Conservation (phyloP, 2,329 filamentous ascomycete genomes). For the Alternaria consortialis region DNA sequence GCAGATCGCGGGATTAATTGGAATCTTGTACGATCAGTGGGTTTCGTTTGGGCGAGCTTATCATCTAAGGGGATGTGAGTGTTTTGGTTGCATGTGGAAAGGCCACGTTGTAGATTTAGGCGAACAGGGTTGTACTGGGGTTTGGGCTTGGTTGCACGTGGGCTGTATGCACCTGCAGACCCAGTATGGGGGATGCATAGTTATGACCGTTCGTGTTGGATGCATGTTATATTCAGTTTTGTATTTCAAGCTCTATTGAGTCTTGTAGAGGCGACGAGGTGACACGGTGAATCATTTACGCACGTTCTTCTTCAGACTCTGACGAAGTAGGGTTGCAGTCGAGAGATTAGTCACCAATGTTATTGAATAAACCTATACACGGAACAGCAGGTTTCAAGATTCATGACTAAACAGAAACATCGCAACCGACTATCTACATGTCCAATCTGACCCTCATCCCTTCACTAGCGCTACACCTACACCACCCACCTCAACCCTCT, state of each 20-base stretch:
- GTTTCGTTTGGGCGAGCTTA: conserved; percentile 12
- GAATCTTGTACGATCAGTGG: conserved; percentile 29
- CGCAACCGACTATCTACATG: conserved; percentile 7
- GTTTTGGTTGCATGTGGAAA: neutral
- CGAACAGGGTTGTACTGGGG: conserved; percentile 6
- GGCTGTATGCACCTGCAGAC: conserved; percentile 16
- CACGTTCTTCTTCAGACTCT: neutral
- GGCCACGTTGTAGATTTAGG: conserved; percentile 6
- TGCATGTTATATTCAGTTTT: conserved; percentile 15
- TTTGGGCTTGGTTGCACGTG: conserved; percentile 14
- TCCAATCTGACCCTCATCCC: neutral
- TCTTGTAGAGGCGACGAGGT: neutral
- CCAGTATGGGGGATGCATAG: conserved; percentile 14
- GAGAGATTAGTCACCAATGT: neutral
- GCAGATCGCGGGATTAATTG: conserved; percentile 28
- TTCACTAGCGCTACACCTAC: neutral
- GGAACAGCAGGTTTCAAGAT: neutral
- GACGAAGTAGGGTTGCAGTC: neutral
- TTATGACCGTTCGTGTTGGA: neutral
- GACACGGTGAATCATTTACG: neutral
- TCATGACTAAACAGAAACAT: neutral
- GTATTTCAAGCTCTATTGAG: neutral
- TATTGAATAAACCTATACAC: too few species aligned
- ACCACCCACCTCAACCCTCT: neutral
- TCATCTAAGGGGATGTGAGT: neutral